These are phyloP conservation scores for Brassica carinata DNA, from an alignment of 345 rosid genomes.

Conservation along the genomic window DNA sequence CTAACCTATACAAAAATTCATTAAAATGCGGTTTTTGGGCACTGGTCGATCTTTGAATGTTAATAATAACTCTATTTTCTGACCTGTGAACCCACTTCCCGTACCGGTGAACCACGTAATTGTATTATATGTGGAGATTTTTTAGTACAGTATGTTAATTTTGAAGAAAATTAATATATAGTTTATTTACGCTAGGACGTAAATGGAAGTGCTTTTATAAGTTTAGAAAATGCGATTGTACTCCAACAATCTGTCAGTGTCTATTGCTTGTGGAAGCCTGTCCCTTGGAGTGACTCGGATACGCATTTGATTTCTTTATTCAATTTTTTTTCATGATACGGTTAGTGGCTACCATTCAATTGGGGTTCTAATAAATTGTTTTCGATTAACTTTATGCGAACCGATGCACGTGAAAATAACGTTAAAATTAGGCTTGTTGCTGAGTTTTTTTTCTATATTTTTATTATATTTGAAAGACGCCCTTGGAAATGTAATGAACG, in stretches of 20 bases:
- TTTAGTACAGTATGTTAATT: not conserved
- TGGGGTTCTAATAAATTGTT: conserved; percentile 9
- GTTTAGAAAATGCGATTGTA: conserved; percentile 23
- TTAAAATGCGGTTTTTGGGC: not conserved
- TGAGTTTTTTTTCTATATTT: not conserved
- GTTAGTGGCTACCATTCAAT: conserved; percentile 20
- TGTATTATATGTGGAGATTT: not conserved
- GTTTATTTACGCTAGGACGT: not conserved
- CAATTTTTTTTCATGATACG: conserved; percentile 14
- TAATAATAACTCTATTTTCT: not conserved
- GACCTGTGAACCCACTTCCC: not conserved
- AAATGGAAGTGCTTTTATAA: conserved; percentile 3
- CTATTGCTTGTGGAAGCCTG: conserved; percentile 42
- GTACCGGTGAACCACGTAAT: not conserved
- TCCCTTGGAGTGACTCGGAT: conserved; percentile 46
- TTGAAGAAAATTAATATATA: not conserved
- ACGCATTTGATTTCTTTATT: conserved; percentile 31
- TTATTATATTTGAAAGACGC: not conserved
- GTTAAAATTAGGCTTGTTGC: conserved; percentile 22
- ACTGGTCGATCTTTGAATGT: not conserved
- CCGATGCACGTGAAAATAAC: conserved; percentile 39
- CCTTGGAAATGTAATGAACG: not conserved
- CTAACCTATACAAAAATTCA: not conserved
- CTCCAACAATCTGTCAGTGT: conserved; percentile 40
- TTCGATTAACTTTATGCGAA: conserved; percentile 16